Percentiles rank a stretch among this genome's conserved stretches.
phyloP scores from a whole-genome alignment of 331 rosid species.

The Cydonia oblonga region DNA sequence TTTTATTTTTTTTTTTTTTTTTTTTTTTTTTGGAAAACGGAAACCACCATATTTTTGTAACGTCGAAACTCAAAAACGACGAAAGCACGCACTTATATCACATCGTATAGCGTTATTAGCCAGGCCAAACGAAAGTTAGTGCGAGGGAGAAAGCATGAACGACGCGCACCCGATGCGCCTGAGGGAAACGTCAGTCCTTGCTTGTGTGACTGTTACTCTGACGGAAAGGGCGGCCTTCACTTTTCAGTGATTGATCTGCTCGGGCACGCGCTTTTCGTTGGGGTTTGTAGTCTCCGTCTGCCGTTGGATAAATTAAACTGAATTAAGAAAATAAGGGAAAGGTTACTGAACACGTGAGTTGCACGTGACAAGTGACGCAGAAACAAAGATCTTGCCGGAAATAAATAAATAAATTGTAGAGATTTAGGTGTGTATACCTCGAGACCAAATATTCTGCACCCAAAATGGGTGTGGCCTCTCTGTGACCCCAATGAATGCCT shows the following conservation, averaged over 20 bases:
- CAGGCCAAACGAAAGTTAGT: background rate
- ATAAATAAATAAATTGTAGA: background rate
- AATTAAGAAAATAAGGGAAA: background rate
- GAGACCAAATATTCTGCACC: too few species aligned
- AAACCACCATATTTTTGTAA: background rate
- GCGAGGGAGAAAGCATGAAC: rapidly evolving
- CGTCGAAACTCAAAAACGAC: background rate
- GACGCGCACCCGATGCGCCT: background rate
- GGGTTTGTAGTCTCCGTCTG: background rate
- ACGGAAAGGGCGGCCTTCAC: background rate
- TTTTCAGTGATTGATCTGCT: background rate
- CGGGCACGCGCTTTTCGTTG: background rate
- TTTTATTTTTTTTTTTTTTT: too few species aligned
- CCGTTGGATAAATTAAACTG: background rate
- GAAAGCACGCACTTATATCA: background rate
- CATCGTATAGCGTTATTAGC: constrained; percentile 5
- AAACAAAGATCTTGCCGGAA: constrained; percentile 13
- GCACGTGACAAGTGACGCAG: constrained; percentile 17
- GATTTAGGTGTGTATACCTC: background rate
- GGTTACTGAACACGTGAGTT: too few species aligned
- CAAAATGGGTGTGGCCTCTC: too few species aligned
- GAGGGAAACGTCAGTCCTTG: background rate
- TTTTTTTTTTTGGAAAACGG: background rate
- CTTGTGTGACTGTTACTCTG: too few species aligned
- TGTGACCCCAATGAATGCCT: too few species aligned